Evolutionary conservation across 176 grass and related monocot species (phyloP), one percentile per base, ranked within the genome.

Genomic region (Paspalum vaginatum): DNA sequence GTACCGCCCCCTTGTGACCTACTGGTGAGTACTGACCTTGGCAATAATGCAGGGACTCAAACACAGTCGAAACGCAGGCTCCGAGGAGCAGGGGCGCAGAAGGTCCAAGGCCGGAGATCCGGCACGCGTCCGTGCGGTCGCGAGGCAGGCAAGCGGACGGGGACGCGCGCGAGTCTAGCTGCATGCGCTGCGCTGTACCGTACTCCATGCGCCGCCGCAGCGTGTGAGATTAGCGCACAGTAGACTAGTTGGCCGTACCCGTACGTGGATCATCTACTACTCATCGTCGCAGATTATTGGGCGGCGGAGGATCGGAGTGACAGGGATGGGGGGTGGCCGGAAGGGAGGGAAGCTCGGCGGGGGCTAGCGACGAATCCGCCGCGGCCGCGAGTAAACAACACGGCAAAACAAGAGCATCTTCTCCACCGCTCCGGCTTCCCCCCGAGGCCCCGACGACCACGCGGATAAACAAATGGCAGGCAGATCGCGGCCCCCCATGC

Each of bases 291-390:
- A n/a, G n/a, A n/a, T n/a, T n/a, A n/a, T n/a, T n/a, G n/a, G n/a
- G n/a, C n/a, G n/a, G n/a, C n/a, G n/a, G n/a, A n/a, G n/a, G 55
- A 76, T 60, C 56, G 56, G 20, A 11, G 68, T 49, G 65, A 80
- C 49, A 7, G 15, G 75, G 58, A 66, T 57, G 60, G 51, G 2
- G 0, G 49, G 17, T 18, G 62, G 54, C 53, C n/a, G 7, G 15
- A 62, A 87, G 10, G 41, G 5, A 1, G 4, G 53, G 1, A 18
- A 13, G 27, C 8, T 6, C 18, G 13, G 13, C 32, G 0, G 21
- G 18, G 38, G 8, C 71, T 52, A 18, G 20, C 55, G 42, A 76
- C 74, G 74, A 62, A 77, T 61, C 74, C 74, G 41, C 56, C 5
- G 20, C 7, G 15, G 0, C 27, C 48, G 32, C 27, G 50, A 73